Evolutionary conservation across 192 early-diverging fungal species (phyloP), one percentile per base, ranked within the genome.

Genomic region (Chytriomyces confervae): DNA sequence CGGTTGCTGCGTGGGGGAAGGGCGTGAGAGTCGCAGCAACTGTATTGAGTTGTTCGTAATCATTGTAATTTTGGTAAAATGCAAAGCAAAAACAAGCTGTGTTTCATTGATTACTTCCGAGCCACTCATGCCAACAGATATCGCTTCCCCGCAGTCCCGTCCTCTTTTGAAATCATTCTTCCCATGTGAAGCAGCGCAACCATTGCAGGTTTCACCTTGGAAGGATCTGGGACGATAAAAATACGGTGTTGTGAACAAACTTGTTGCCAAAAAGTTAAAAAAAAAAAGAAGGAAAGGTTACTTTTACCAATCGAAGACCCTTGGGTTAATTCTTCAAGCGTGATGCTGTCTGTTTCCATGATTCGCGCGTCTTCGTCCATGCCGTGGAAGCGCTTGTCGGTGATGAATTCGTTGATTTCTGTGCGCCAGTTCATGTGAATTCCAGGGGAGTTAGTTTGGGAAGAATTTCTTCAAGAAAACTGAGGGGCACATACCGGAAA

Each of bases 91-190:
- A 36, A 36, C 29, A 36, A 36, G 2, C 0, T 36, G 29, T 36
- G 0, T 36, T 36, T 36, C 29, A 36, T 36, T 36, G 1, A 36
- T 1, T 36, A 36, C 29, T 36, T 36, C 29, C 2, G 29, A 79
- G 91, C 90, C 76, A 93, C 91, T 1, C 53, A 20, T 57, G 13
- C 53, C 13, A 57, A 20, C 11, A 57, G 11, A 57, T 57, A 57
- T 20, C 53, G 53, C 53, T 57, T 57, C 53, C 53, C 53, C 1
- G 13, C 53, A 11, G 3, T 2, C 53, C 53, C 53, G 3, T 57
- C 53, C 16, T 57, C 53, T 20, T 13, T 20, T 9, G 45, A 18
- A 3, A 46, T 2, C 43, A 68, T 43, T 5, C 23, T 11, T 18
- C 13, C 29, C 20, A 68, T 9, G 13, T 68, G 24, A 5, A 68